Base-by-base conservation (phyloP, 441 rosid species). In the Codiaeum variegatum region DNA sequence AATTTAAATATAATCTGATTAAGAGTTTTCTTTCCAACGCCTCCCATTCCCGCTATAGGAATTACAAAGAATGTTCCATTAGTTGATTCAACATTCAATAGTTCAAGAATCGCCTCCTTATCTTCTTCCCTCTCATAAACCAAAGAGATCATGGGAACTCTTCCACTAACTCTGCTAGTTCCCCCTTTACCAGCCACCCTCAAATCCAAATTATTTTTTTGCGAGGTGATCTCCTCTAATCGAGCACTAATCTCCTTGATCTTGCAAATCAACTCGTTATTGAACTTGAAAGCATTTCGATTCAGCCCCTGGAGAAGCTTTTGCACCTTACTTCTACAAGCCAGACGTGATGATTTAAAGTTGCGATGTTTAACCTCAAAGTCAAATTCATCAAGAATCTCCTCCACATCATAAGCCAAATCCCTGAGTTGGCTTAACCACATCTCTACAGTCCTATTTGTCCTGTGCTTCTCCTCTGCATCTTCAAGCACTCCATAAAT, bases 391-490 rank as follows among this genome's bases (percentile, higher is more conserved):
- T 74, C 76, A 29, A 73, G 71, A 24, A 74, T 16, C 46, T 74
- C 77, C 0, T 74, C 77, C 2, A 60, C 34, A 4, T 82, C 85
- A 15, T 72, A 72, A 13, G 76, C 81, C 72, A 82, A 66, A 34
- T 77, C 60, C 44, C 59, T 67, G 66, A 79, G 80, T 6, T 79
- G 62, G 0, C 31, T 21, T 4, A 72, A 71, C 83, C 85, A 82
- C 2, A 66, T 42, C 34, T 72, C 42, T n/a, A 75, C 71, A 0
- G 26, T 13, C 11, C 16, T 6, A 34, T 56, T 63, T 5, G 62
- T 31, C 58, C 67, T 59, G 46, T 79, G 81, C 68, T 70, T 63
- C 51, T 75, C 73, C 61, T 76, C 82, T 9, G 82, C 80, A 47
- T 79, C 80, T 3, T 82, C 77, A 3, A 56, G 55, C 5, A 72